Evolutionary conservation across 257 asterid species (phyloP).

Genomic region (Jacaranda copaia): DNA sequence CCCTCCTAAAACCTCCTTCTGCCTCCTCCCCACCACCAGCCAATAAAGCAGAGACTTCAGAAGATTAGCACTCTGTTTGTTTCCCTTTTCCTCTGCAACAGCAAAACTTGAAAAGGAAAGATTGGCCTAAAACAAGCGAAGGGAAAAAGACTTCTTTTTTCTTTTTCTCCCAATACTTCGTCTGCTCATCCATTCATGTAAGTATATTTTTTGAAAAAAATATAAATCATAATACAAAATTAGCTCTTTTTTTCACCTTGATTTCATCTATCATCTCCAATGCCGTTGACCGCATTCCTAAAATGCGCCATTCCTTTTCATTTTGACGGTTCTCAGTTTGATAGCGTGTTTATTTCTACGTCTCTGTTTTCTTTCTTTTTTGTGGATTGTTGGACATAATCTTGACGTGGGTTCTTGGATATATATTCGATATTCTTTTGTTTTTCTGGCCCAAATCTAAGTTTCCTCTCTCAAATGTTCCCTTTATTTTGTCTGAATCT

Average conservation of each 20-base stretch:
- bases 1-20: slow-evolving; percentile 24
- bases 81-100: slow-evolving; percentile 5
- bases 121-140: slow-evolving; percentile 19
- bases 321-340: neutral
- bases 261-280: slow-evolving; percentile 30
- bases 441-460: neutral
- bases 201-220: slow-evolving; percentile 30
- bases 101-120: slow-evolving; percentile 26
- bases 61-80: neutral
- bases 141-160: neutral
- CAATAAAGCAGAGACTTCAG: slow-evolving; percentile 5
- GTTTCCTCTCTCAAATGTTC: neutral
- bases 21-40: slow-evolving; percentile 22
- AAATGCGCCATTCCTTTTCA: neutral
- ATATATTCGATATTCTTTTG: neutral
- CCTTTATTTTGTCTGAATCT: neutral
- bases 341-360: neutral
- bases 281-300: slow-evolving; percentile 43
- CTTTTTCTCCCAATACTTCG: neutral
- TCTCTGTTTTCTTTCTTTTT: neutral
- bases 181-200: slow-evolving; percentile 43
- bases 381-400: no score
- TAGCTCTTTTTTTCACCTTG: slow-evolving; percentile 18
- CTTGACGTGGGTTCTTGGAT: no score
- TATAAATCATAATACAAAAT: neutral